phyloP scores from a whole-genome alignment of 2,329 filamentous ascomycete species.

The Aspergillus felis region DNA sequence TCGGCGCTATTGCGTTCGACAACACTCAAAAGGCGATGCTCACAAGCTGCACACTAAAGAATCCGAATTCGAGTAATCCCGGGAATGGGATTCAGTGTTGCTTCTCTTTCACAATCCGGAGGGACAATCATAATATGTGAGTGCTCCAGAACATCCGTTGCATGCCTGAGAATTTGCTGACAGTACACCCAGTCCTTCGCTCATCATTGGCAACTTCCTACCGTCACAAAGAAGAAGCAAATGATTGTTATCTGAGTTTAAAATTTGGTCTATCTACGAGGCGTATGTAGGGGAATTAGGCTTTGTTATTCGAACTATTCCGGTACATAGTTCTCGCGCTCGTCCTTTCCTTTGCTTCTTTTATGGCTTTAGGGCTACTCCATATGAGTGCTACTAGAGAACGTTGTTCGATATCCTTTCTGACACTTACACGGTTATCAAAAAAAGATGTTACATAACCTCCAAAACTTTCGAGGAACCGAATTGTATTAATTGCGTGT shows the following conservation, averaged over 20 bases:
- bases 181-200: slow-evolving; percentile 62
- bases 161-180: neutral
- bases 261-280: neutral
- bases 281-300: neutral
- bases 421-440: neutral
- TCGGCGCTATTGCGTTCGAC: slow-evolving; percentile 96
- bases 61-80: slow-evolving; percentile 59
- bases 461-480: neutral
- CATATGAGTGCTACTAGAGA: neutral
- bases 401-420: neutral
- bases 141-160: slow-evolving; percentile 32
- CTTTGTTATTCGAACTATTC: neutral
- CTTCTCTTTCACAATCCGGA: slow-evolving; percentile 94
- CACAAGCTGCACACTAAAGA: slow-evolving; percentile 88
- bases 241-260: slow-evolving; percentile 14
- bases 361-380: neutral
- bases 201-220: slow-evolving; percentile 96
- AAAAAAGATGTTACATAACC: neutral
- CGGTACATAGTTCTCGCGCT: neutral
- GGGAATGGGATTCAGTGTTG: slow-evolving; percentile 82
- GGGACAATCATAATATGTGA: slow-evolving; percentile 95
- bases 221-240: slow-evolving; percentile 67
- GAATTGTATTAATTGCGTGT: neutral
- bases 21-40: slow-evolving; percentile 88
- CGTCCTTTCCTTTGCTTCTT: neutral